A percentile compares a stretch with the other conserved stretches of the same genome.
phyloP scores from a whole-genome alignment of 1,139 yeast genomes.

The Geotrichum siamense region DNA sequence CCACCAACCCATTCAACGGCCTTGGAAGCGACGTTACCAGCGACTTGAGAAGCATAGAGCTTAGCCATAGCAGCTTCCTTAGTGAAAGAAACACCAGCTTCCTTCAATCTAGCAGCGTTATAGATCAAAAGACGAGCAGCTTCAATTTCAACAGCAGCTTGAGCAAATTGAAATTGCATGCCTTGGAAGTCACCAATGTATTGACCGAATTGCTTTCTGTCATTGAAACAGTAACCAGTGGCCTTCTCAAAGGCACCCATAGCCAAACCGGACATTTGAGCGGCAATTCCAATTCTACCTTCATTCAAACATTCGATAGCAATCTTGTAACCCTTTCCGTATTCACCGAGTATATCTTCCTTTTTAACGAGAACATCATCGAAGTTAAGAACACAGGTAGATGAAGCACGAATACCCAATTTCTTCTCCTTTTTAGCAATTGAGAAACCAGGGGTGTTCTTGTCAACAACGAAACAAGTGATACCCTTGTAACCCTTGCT shows the following conservation, averaged over 20 bases:
- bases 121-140: slow-evolving; percentile 41
- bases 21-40: slow-evolving; percentile 37
- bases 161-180: slow-evolving; percentile 42
- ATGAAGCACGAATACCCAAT: slow-evolving; percentile 41
- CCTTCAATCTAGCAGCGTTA: slow-evolving; percentile 43
- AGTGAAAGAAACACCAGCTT: slow-evolving; percentile 36
- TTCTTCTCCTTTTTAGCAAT: slow-evolving; percentile 43
- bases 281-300: slow-evolving; percentile 43
- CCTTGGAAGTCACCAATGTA: slow-evolving; percentile 43
- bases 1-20: slow-evolving; percentile 47
- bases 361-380: slow-evolving; percentile 40
- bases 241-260: slow-evolving; percentile 41
- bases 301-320: slow-evolving; percentile 42
- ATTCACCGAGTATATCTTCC: slow-evolving; percentile 39
- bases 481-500: slow-evolving; percentile 41
- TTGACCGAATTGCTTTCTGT: slow-evolving; percentile 41
- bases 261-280: slow-evolving; percentile 43
- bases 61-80: slow-evolving; percentile 45
- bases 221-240: slow-evolving; percentile 37
- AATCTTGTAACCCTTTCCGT: slow-evolving; percentile 42
- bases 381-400: slow-evolving; percentile 39
- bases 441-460: slow-evolving; percentile 35
- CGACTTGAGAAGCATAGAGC: slow-evolving; percentile 39
- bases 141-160: slow-evolving; percentile 41
- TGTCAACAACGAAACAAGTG: slow-evolving; percentile 41